Conservation (phyloP, 345 rosid genomes). For the Diplotaxis tenuifolia region DNA sequence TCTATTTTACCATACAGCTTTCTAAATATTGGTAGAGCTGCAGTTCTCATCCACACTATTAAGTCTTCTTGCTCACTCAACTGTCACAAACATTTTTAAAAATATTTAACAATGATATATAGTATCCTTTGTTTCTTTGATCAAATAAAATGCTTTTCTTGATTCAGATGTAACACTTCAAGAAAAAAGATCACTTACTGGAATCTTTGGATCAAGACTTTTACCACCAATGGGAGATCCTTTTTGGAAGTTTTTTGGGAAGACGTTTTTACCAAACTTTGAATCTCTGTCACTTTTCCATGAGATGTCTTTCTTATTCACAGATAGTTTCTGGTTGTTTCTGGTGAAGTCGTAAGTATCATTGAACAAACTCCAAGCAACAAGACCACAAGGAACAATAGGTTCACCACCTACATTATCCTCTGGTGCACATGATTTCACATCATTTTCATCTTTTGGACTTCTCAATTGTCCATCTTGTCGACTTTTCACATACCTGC, state of each 20-base stretch:
- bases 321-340: constrained; percentile 39
- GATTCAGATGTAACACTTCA: too few species aligned
- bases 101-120: too few species aligned
- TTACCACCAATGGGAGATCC: constrained; percentile 56
- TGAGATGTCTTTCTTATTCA: constrained; percentile 64
- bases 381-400: constrained; percentile 77
- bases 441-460: not conserved
- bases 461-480: constrained; percentile 10
- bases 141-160: too few species aligned
- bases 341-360: constrained; percentile 66
- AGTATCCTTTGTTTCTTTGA: too few species aligned
- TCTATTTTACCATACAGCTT: constrained; percentile 90
- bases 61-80: constrained; percentile 89
- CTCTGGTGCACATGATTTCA: not conserved
- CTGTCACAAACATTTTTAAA: too few species aligned
- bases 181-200: not conserved
- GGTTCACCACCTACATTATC: not conserved
- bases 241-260: constrained; percentile 68
- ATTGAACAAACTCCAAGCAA: constrained; percentile 96
- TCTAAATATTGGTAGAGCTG: constrained; percentile 76
- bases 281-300: constrained; percentile 90
- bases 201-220: constrained; percentile 25
- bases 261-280: constrained; percentile 76
- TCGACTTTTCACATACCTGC: not conserved
- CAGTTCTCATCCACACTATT: constrained; percentile 97